phyloP scores from a whole-genome alignment of 179 eudicot genomes.

The Beta lomatogona region DNA sequence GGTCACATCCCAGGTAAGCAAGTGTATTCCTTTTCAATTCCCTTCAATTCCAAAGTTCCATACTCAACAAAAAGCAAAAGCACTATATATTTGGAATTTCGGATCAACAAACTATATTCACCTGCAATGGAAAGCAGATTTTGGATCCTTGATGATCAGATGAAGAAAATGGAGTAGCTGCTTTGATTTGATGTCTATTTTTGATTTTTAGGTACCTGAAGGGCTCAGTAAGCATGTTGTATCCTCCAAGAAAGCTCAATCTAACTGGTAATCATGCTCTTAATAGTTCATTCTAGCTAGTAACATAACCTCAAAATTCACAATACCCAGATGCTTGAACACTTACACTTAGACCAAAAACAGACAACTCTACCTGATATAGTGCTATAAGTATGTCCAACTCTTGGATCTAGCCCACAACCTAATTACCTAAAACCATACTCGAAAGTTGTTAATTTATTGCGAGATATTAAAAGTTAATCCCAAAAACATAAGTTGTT shows the following conservation, averaged over 20 bases:
- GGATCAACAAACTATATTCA: background rate
- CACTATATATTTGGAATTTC: background rate
- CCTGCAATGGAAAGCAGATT: background rate
- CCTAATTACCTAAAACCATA: no score
- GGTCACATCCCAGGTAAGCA: conserved; percentile 44
- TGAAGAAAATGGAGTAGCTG: background rate
- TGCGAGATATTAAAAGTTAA: background rate
- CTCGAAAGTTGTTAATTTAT: background rate
- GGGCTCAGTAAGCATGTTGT: conserved; percentile 77
- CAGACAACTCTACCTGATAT: background rate
- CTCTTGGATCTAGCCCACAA: background rate
- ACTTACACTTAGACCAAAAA: background rate
- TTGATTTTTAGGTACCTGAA: conserved; percentile 63
- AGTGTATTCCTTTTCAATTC: no score
- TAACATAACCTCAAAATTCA: background rate
- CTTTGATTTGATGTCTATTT: conserved; percentile 11
- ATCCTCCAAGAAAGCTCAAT: conserved; percentile 88
- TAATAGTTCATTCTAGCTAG: background rate
- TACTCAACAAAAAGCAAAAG: background rate
- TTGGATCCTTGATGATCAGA: background rate
- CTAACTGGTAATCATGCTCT: conserved; percentile 59
- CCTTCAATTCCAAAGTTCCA: background rate
- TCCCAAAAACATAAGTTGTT: background rate
- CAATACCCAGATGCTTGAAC: background rate
- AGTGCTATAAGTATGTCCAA: background rate